phyloP scores from a whole-genome alignment of 2,329 filamentous ascomycete genomes.

The Cercospora sp. region DNA sequence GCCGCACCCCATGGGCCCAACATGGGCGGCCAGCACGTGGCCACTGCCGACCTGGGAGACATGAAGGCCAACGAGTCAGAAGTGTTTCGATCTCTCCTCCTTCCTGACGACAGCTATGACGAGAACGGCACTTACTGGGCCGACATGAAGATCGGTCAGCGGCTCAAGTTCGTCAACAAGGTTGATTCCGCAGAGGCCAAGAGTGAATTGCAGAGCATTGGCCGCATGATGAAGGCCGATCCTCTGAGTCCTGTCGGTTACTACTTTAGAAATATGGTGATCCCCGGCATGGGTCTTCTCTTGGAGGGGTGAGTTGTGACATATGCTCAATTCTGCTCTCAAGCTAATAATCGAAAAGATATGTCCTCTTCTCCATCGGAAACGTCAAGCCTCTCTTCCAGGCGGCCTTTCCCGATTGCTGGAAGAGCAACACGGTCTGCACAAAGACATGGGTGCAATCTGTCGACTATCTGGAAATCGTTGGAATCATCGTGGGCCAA shows the following conservation, averaged over 20 bases:
- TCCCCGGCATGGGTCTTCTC: slow-evolving; percentile 87
- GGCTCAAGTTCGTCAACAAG: slow-evolving; percentile 71
- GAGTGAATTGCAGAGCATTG: slow-evolving; percentile 66
- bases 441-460: slow-evolving; percentile 76
- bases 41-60: slow-evolving; percentile 43
- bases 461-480: slow-evolving; percentile 88
- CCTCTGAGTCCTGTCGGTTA: slow-evolving; percentile 79
- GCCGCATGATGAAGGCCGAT: slow-evolving; percentile 80
- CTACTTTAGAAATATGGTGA: slow-evolving; percentile 87
- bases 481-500: slow-evolving; percentile 93
- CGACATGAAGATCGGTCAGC: slow-evolving; percentile 70
- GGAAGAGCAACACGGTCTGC: slow-evolving; percentile 64
- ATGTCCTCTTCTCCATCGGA: slow-evolving; percentile 95
- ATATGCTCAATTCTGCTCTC: not conserved
- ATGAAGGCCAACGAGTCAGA: slow-evolving; percentile 61
- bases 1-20: slow-evolving; percentile 53
- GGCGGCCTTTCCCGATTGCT: slow-evolving; percentile 74
- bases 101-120: slow-evolving; percentile 86
- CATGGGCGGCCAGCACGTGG: slow-evolving; percentile 46
- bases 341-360: slow-evolving; percentile 51
- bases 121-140: slow-evolving; percentile 88
- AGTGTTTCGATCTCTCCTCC: slow-evolving; percentile 76
- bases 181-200: slow-evolving; percentile 70
- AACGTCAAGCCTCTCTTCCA: slow-evolving; percentile 83
- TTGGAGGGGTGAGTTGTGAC: slow-evolving; percentile 67